Conservation (phyloP, 768 basidiomycete genomes). For the Tulasnella sp. region DNA sequence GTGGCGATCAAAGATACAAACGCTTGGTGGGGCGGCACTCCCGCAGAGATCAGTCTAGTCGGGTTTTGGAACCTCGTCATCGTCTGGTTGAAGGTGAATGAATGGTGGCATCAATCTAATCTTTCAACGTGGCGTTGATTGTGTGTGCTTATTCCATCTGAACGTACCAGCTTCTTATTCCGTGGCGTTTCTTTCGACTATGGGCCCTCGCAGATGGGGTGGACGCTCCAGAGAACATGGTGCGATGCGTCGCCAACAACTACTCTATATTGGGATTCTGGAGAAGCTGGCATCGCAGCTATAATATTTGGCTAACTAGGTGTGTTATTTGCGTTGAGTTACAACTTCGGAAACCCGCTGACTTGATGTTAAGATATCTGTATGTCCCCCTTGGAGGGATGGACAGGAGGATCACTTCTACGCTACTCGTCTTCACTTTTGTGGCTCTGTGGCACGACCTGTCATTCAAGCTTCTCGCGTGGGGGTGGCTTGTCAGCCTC, state of each 20-base stretch:
- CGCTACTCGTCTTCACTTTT: slow-evolving; percentile 79
- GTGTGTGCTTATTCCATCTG: too few species aligned
- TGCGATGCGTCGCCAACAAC: slow-evolving; percentile 97
- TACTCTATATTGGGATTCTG: slow-evolving; percentile 90
- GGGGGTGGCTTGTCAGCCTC: slow-evolving; percentile 91
- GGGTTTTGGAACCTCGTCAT: slow-evolving; percentile 96
- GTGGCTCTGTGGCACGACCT: slow-evolving; percentile 98
- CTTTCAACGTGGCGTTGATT: neutral
- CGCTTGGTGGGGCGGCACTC: slow-evolving; percentile 69
- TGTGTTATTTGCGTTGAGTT: slow-evolving; percentile 26
- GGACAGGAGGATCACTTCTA: slow-evolving; percentile 46
- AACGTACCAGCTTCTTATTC: slow-evolving; percentile 62
- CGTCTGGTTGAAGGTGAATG: slow-evolving; percentile 88
- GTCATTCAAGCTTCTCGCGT: slow-evolving; percentile 73
- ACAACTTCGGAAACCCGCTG: neutral
- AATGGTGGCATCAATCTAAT: neutral
- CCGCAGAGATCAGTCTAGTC: slow-evolving; percentile 77
- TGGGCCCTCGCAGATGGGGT: slow-evolving; percentile 85
- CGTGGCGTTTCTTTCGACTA: slow-evolving; percentile 94
- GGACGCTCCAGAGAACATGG: slow-evolving; percentile 96
- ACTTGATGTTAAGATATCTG: slow-evolving; percentile 54
- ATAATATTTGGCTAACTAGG: slow-evolving; percentile 92
- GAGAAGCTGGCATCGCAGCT: slow-evolving; percentile 93
- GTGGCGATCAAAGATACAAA: slow-evolving; percentile 87
- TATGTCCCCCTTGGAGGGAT: slow-evolving; percentile 86